Evolutionary conservation across 129 eudicot genomes (phyloP), one percentile per base, ranked within the genome.

Genomic region (Oenanthe sinensis): DNA sequence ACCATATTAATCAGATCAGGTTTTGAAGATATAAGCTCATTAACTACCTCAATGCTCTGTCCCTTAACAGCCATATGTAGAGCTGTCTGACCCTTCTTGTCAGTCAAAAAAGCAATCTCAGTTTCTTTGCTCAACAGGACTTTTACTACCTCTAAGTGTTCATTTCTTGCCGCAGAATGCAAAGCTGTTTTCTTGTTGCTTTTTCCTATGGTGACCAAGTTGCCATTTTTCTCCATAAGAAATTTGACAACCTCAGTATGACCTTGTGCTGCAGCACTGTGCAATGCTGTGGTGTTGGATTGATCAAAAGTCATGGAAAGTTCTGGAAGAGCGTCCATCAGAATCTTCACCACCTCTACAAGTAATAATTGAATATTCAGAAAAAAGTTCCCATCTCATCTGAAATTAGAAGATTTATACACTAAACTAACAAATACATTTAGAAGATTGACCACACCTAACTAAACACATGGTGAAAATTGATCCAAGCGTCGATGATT

Each of bases 1-100:
- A 78, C 86, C 78, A 88, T 80, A 19, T 85, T 85, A 22, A 88
- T 82, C 83, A 90, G 80, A 62, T 71, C 85, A 75, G 81, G 45
- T 68, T 88, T 87, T 0, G 88, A 84, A 36, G 84, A 81, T 67
- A 92, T 81, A 79, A 90, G 92, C 55, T 85, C 87, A 36, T 90
- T 78, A 74, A 92, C 93, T n/a, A 92, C 91, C 76, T 90, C 88
- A 67, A 82, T 84, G 48, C 90, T 88, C 62, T 81, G 88, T 46
- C 96, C 97, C 75, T 92, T 92, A 63, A 85, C 96, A 1, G 97
- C 97, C 97, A 92, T 92, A 75, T 92, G 97, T 75, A 92, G 91
- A 54, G 97, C 96, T 1, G 97, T 92, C 75, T 92, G 96, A 24
- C 97, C 96, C 85, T 92, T 92, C 81, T 90, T 92, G 80, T 92